Percentiles rank a stretch among this genome's conserved stretches.
phyloP scores from a whole-genome alignment of 495 filamentous ascomycete genomes.

The Trichoderma parareesei region DNA sequence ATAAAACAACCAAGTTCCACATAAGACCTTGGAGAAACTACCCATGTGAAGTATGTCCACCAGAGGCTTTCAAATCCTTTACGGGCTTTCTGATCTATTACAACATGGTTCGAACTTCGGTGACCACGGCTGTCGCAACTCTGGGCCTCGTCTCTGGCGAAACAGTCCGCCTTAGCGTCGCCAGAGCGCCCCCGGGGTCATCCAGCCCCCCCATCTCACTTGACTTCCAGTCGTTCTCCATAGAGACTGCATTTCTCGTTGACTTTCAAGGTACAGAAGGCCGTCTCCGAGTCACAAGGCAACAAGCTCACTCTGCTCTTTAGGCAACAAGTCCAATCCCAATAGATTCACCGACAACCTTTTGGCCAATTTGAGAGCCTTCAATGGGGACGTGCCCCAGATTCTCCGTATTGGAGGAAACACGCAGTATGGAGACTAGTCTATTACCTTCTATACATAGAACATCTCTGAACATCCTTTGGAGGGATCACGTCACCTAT shows the following conservation, averaged over 20 bases:
- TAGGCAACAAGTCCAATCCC: not conserved
- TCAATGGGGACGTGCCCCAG: constrained; percentile 1
- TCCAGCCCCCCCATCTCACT: not conserved
- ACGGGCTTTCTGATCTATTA: not conserved
- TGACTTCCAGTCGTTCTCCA: constrained; percentile 1
- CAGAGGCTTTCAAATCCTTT: not conserved
- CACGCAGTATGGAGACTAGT: not conserved
- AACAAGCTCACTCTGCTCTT: not conserved
- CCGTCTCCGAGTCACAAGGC: too few species aligned
- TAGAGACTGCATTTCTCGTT: not conserved
- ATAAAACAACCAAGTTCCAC: not conserved
- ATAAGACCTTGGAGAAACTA: not conserved
- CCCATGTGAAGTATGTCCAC: not conserved
- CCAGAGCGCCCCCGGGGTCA: not conserved
- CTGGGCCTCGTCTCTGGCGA: not conserved
- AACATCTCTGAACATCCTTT: not conserved
- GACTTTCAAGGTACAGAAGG: not conserved
- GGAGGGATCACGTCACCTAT: not conserved
- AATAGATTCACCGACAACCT: not conserved
- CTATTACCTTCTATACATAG: not conserved
- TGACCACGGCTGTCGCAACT: not conserved
- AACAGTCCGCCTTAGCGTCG: not conserved
- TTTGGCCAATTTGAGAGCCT: constrained; percentile 3
- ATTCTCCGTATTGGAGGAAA: constrained; percentile 2
- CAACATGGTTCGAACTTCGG: not conserved